phyloP scores from a whole-genome alignment of 306 rosid species.

The Purshia tridentata region DNA sequence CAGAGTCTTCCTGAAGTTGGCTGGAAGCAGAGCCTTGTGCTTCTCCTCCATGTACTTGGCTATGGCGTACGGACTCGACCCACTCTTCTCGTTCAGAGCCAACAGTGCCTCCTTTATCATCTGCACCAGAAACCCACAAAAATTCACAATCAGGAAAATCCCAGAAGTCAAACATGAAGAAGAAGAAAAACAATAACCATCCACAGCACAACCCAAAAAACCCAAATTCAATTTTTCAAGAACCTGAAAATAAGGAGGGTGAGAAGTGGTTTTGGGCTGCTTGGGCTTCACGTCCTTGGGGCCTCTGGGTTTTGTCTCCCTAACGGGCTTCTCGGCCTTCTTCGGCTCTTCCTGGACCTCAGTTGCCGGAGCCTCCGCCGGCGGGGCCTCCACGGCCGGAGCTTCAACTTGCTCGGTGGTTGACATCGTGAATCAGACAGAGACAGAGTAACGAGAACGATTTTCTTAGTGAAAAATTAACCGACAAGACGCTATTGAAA shows the following conservation, averaged over 20 bases:
- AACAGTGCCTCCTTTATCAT: slow-evolving; percentile 80
- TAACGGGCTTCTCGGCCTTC: slow-evolving; percentile 32
- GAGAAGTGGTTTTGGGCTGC: slow-evolving; percentile 56
- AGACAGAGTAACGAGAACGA: not conserved
- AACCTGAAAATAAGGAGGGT: slow-evolving; percentile 91
- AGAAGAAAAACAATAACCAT: not conserved
- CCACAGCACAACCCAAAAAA: too few species aligned
- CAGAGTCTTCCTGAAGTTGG: slow-evolving; percentile 71
- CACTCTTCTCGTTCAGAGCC: slow-evolving; percentile 71
- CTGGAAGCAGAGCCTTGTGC: slow-evolving; percentile 67
- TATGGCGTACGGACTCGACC: slow-evolving; percentile 89
- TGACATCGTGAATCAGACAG: slow-evolving; percentile 39
- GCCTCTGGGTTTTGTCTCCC: slow-evolving; percentile 53
- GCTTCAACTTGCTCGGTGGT: slow-evolving; percentile 34
- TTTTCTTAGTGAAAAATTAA: not conserved
- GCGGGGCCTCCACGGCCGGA: slow-evolving; percentile 23
- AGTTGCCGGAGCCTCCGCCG: slow-evolving; percentile 25
- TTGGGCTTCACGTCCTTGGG: slow-evolving; percentile 56
- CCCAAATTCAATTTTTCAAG: not conserved
- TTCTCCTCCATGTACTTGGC: slow-evolving; percentile 87
- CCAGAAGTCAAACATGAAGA: not conserved
- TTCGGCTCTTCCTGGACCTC: slow-evolving; percentile 38
- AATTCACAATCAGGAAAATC: not conserved
- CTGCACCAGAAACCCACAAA: slow-evolving; percentile 28
- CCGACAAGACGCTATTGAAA: not conserved